Evolutionary conservation across 345 rosid species (phyloP), one percentile per base, ranked within the genome.

Genomic region (Ailanthus altissimus): DNA sequence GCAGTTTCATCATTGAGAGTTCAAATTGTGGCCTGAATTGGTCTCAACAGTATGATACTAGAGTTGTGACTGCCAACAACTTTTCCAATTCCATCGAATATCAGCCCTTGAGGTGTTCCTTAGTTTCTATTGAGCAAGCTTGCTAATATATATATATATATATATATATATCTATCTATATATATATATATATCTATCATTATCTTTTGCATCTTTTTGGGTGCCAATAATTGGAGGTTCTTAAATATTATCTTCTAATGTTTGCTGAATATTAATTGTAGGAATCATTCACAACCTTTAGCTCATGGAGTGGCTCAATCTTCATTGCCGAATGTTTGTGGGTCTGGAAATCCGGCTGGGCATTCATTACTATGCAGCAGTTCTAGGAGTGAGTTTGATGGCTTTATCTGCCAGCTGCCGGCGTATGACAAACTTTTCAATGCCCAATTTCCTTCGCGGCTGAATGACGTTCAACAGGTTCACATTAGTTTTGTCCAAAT

Each of bases 391-490:
- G 61, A 28, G 56, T 46, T 26, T 47, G 43, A 47, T 26, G 43
- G 36, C 25, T 56, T 15, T 58, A 38, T 68, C 51, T 36, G 67
- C 51, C 66, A 38, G 18, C 32, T n/a, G 67, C 40, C 60, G 25
- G 54, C 25, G 6, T 20, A 54, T 13, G 68, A 26, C 28, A 69
- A 76, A 50, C 13, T 67, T 62, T 42, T 64, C 60, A 67, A 66
- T 16, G 25, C 53, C 23, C 10, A 57, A 43, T 50, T 67, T 56
- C 56, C 77, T 59, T 59, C 26, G 1, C 58, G 8, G 63, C 36
- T 43, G 46, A 32, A 8, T 61, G 62, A 20, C 67, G 26, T 11
- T 43, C 75, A 77, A 12, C 66, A 79, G 83, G 83, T 81, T 26
- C 50, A 2, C 38, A 63, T 8, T 40, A 15, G 18, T 18, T 4